Evolutionary conservation across 2,329 filamentous ascomycete genomes (phyloP), one percentile per base, ranked within the genome.

Genomic region (Ophiostoma pallidulum): DNA sequence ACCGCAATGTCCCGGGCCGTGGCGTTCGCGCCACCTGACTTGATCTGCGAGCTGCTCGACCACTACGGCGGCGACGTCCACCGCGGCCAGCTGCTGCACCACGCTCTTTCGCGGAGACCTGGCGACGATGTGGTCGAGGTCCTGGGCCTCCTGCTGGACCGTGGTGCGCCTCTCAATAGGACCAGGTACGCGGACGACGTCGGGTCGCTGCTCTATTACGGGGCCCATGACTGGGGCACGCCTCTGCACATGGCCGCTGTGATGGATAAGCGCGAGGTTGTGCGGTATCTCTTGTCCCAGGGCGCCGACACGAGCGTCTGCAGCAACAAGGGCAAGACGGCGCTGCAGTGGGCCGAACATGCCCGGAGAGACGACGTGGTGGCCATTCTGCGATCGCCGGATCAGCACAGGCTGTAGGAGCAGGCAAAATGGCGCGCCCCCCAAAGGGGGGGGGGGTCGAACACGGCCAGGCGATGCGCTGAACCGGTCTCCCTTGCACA

Each of bases 321-420:
- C n/a, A 42, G 40, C 39, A 41, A 3, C 28, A 42, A 42, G 14
- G 26, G 28, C 28, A 20, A 31, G 40, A 42, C 28, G 26, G 26
- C 28, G 14, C 28, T 31, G 2, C 16, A 19, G 28, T 42, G 40
- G 40, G 28, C 40, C 9, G 12, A 42, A 18, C 3, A 10, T 7
- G 26, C n/a, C 28, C 16, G 18, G 40, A 16, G 7, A 42, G 26
- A n/a, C 16, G 29, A 42, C 18, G 40, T 42, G 9, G 16, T 20
- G 8, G 28, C 29, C 6, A 12, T 42, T 6, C 14, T 48, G 81
- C 78, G 31, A 5, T 32, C 40, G 13, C 40, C 38, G n/a, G 38
- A 42, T 18, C 28, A 42, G 29, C n/a, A 32, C 9, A 20, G 18
- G 28, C 26, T 45, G 35, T 32, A n/a, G n/a, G n/a, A n/a, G n/a